Evolutionary conservation across 148 eudicot species (phyloP), one percentile per base, ranked within the genome.

Genomic region (Silene latifolia): DNA sequence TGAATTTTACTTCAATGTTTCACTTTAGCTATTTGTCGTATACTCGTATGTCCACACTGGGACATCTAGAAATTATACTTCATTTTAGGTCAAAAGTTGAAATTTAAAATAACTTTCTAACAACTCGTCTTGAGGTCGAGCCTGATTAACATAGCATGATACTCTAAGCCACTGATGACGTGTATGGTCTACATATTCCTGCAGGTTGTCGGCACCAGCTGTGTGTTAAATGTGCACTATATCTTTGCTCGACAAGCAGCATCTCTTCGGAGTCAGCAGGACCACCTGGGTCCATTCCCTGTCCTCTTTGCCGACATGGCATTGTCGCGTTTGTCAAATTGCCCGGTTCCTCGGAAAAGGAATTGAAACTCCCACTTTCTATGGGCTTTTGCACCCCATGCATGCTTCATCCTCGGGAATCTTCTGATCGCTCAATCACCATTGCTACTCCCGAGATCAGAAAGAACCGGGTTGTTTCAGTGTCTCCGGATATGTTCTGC

Each of bases 181-280:
- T 53, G 46, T 53, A 35, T 56, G 54, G 17, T 65, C 29, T 29
- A 8, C 47, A 14, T 59, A 6, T 59, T 67, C 27, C 27, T 82
- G 73, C 87, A 95, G 99, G 98, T 72, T 95, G 99, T 51, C 73
- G 88, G 72, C 98, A 95, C 76, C 87, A 90, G 73, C 91, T 95
- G 20, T 95, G 99, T 61, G 98, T 95, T 44, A 90, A 88, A 85
- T 95, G 99, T 72, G 99, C 97, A 18, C 87, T 92, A 75, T 95
- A 90, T 77, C 89, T 95, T 63, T 95, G 99, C 85, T 95, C 96
- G 14, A 87, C 97, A 71, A 89, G 87, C 82, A 90, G 73, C 79
- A 73, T 87, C 25, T 83, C 91, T 56, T 85, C 90, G 0, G 94
- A 89, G 83, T 69, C 78, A 32, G 85, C 80, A 6, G 87, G 87